Conservation (phyloP, 352 stramenopile genomes). For the Blastocystis sp. region DNA sequence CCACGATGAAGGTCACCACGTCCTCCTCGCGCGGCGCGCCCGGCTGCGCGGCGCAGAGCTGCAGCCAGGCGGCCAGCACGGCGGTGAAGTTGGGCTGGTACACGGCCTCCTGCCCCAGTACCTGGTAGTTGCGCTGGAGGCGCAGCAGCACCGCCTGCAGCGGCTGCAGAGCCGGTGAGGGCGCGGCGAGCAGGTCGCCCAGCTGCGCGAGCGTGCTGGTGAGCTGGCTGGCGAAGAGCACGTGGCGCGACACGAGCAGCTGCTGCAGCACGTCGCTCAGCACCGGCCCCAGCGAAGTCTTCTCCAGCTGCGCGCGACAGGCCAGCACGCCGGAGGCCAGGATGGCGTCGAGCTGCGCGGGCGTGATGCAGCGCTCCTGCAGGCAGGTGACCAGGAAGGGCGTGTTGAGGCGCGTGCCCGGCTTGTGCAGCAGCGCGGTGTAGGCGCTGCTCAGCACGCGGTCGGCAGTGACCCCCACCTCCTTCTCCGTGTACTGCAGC, state of each 20-base stretch:
- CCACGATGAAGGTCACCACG: slow-evolving; percentile 30
- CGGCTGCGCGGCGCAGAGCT: not conserved
- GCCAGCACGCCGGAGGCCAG: not conserved
- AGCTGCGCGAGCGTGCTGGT: not conserved
- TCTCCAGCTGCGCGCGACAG: not conserved
- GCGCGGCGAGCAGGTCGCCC: not conserved
- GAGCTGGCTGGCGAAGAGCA: slow-evolving; percentile 43
- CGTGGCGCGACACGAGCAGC: slow-evolving; percentile 22
- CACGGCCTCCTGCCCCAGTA: slow-evolving; percentile 40
- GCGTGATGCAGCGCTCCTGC: not conserved
- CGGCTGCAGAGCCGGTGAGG: not conserved
- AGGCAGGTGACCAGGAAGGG: slow-evolving; percentile 1
- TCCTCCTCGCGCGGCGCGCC: not conserved
- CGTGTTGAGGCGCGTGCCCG: not conserved
- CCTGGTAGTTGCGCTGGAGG: slow-evolving; percentile 29
- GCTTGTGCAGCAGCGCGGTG: not conserved
- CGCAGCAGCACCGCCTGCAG: not conserved
- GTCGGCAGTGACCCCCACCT: not conserved
- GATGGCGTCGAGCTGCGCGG: not conserved
- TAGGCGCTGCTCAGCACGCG: not conserved
- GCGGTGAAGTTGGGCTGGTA: not conserved
- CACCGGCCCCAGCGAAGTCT: not conserved
- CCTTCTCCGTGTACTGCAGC: not conserved
- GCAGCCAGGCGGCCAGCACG: slow-evolving; percentile 21
- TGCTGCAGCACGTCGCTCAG: slow-evolving; percentile 26